These are phyloP conservation scores for Stachybotrys echinatus DNA, from an alignment of 2,329 filamentous ascomycete species.

Conservation along the genomic window DNA sequence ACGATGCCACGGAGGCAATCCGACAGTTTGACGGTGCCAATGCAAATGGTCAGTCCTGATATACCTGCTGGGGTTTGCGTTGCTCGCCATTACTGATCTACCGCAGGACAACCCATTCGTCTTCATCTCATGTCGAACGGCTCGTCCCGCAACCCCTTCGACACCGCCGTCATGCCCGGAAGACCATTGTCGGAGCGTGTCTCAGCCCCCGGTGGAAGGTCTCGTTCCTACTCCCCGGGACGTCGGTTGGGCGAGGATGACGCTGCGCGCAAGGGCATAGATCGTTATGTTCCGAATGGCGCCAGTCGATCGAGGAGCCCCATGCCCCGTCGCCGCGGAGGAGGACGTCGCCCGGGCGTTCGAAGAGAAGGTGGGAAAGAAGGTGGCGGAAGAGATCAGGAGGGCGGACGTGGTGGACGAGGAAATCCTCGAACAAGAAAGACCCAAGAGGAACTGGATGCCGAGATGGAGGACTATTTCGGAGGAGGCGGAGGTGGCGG, in stretches of 20 bases:
- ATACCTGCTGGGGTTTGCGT: background rate
- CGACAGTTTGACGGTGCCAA: constrained; percentile 84
- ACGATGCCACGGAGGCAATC: constrained; percentile 71
- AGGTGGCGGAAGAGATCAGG: constrained; percentile 23
- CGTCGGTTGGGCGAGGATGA: constrained; percentile 47
- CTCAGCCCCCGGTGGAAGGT: constrained; percentile 48
- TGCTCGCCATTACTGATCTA: background rate
- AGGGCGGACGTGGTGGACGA: constrained; percentile 31
- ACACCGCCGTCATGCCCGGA: constrained; percentile 48
- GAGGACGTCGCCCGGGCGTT: constrained; percentile 42
- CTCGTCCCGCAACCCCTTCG: constrained; percentile 49
- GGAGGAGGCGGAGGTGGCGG: constrained; percentile 36
- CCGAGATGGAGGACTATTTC: constrained; percentile 97
- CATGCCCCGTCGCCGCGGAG: constrained; percentile 41
- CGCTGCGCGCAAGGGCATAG: constrained; percentile 62
- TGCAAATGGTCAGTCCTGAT: constrained; percentile 58
- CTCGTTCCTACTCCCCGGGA: constrained; percentile 56
- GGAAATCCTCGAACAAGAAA: constrained; percentile 63
- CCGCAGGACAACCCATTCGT: constrained; percentile 69
- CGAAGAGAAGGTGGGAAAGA: constrained; percentile 32
- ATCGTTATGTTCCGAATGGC: constrained; percentile 69
- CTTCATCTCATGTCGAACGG: constrained; percentile 59
- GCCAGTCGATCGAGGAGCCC: constrained; percentile 55
- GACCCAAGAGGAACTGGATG: constrained; percentile 87
- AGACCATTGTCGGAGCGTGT: constrained; percentile 58